A percentile compares a stretch with the other conserved stretches of the same genome.
Conservation (phyloP, 2,329 filamentous ascomycete genomes). For the Trichoderma arundinaceum region DNA sequence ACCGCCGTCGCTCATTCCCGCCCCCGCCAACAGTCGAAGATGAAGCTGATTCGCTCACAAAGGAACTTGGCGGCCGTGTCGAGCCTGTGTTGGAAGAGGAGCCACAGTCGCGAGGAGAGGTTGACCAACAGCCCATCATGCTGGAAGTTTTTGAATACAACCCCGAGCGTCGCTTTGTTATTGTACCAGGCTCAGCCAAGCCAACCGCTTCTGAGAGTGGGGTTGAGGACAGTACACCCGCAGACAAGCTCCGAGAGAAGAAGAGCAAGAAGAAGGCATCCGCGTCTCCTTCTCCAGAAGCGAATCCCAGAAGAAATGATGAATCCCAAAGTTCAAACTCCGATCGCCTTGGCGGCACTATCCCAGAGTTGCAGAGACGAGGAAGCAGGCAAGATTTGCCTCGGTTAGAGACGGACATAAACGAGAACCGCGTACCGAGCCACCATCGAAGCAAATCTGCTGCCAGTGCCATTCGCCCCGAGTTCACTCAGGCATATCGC, state of each 20-base stretch:
- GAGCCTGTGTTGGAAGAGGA: conserved; percentile 55
- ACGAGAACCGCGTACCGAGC: conserved; percentile 38
- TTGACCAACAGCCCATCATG: conserved; percentile 72
- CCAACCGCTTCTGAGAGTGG: conserved; percentile 25
- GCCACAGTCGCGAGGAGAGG: conserved; percentile 63
- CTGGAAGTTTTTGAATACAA: conserved; percentile 65
- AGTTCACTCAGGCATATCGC: conserved; percentile 40
- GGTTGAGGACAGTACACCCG: conserved; percentile 38
- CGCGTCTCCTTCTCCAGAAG: conserved; percentile 12
- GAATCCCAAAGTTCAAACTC: conserved; percentile 3
- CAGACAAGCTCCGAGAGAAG: conserved; percentile 36
- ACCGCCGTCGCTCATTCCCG: conserved; percentile 50
- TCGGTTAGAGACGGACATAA: conserved; percentile 51
- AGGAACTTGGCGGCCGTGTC: conserved; percentile 57
- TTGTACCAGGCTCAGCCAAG: conserved; percentile 51
- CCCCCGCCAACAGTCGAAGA: conserved; percentile 73
- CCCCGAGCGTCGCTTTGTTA: conserved; percentile 69
- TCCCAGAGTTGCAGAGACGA: conserved; percentile 37
- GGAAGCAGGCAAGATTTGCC: conserved; percentile 51
- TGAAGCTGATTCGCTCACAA: conserved; percentile 65
- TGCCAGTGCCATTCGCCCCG: conserved; percentile 41
- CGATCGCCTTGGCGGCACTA: background rate
- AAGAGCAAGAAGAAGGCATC: conserved; percentile 17
- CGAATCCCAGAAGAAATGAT: background rate
- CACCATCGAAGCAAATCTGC: conserved; percentile 48